Conservation (phyloP, 2,329 filamentous ascomycete genomes). For the Tolypocladium inflatum region DNA sequence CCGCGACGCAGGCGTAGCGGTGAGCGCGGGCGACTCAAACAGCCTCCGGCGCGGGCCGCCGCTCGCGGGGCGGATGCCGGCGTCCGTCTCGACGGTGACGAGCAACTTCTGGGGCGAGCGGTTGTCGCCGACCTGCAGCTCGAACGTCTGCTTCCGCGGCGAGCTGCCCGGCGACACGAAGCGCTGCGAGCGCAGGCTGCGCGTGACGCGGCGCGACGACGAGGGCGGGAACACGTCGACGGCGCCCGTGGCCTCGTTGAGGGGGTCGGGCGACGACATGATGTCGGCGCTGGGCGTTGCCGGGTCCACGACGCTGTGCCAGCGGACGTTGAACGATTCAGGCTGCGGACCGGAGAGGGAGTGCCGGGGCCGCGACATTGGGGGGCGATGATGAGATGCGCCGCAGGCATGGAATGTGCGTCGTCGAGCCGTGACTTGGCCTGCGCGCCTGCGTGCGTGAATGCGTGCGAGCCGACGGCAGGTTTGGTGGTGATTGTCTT, state of each 20-base stretch:
- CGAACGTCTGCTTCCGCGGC: conserved; percentile 46
- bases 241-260: conserved; percentile 30
- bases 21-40: conserved; percentile 31
- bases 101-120: conserved; percentile 40
- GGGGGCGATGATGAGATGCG: conserved; percentile 2
- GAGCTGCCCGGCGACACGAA: conserved; percentile 30
- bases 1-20: conserved; percentile 22
- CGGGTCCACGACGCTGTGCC: conserved; percentile 24
- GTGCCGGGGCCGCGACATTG: conserved; percentile 20
- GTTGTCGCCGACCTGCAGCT: conserved; percentile 44
- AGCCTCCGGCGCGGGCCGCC: conserved; percentile 27
- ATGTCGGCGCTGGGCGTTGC: conserved; percentile 29
- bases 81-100: conserved; percentile 41
- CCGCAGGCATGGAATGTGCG: not conserved
- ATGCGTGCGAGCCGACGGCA: no score
- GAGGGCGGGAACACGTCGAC: conserved; percentile 23
- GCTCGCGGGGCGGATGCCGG: conserved; percentile 20
- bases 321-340: conserved; percentile 22
- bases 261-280: conserved; percentile 42
- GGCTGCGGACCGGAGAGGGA: conserved; percentile 9
- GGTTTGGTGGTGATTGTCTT: not conserved
- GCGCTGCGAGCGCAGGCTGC: conserved; percentile 30
- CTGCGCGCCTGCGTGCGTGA: no score
- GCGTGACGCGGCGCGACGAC: conserved; percentile 31
- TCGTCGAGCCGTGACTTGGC: not conserved